Evolutionary conservation across 192 early-diverging fungal genomes (phyloP), one percentile per base, ranked within the genome.

Genomic region (Dissophora globulifera): DNA sequence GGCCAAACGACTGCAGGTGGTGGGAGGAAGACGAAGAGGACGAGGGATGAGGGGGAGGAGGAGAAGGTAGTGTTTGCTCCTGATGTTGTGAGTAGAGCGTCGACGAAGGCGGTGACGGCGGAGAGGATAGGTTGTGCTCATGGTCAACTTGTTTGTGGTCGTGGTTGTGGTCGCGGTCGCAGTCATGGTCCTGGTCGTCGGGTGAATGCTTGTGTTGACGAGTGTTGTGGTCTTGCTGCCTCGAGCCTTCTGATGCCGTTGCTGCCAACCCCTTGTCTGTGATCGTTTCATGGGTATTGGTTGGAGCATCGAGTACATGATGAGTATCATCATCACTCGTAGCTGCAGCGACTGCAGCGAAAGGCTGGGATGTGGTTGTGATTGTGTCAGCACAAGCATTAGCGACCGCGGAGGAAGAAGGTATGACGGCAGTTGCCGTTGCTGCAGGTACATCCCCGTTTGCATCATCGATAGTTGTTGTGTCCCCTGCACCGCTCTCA

Each of bases 81-180:
- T 60, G 46, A 50, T 59, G 52, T 49, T 53, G 26, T 9, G 35
- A 38, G 16, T 59, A 32, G 11, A 48, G 50, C 20, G 56, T 29
- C 15, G 50, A 53, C 13, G 40, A 32, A 16, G 47, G 50, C 17
- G 49, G 11, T 20, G 57, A 43, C 17, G 43, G n/a, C n/a, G n/a
- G n/a, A n/a, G n/a, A n/a, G n/a, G n/a, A n/a, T n/a, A n/a, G 13
- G 35, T 38, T 38, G 7, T 38, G 35, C 13, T 38, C 35, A 38
- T 38, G 7, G 13, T 38, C n/a, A n/a, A n/a, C 43, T 32, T 43
- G 58, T 30, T 48, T 30, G 27, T 61, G 58, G 22, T 32, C 30
- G 5, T 61, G 32, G 11, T 1, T 8, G 10, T 40, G 46, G 19
- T 48, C 38, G 10, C 43, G 40, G 4, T 19, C 57, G 2, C 16